Percentiles rank a stretch among this genome's conserved stretches.
Evolutionary conservation across 164 flowering plant species (phyloP).

Genomic region (Sedum album): DNA sequence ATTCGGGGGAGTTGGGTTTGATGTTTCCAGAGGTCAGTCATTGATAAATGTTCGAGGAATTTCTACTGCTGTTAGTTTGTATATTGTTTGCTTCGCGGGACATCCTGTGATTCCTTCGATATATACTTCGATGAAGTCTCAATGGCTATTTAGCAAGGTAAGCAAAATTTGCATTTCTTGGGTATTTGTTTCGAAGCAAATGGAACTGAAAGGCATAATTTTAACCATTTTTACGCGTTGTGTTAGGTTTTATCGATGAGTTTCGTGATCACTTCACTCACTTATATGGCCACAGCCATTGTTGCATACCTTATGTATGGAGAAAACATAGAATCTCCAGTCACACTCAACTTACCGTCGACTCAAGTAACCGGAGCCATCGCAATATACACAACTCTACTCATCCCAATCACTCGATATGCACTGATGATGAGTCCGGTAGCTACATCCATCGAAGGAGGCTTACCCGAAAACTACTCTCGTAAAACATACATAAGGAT

Average conservation of each 20-base stretch:
- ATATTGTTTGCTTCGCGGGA: constrained; percentile 21
- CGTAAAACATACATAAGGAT: constrained; percentile 2
- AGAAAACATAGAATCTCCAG: constrained; percentile 13
- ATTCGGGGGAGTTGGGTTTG: constrained; percentile 23
- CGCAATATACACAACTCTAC: constrained; percentile 19
- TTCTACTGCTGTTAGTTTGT: constrained; percentile 25
- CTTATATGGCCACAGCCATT: constrained; percentile 15
- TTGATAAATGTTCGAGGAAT: constrained; percentile 18
- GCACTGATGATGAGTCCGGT: constrained; percentile 21
- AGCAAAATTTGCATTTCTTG: background rate
- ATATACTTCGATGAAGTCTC: constrained; percentile 13
- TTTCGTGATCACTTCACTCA: constrained; percentile 14
- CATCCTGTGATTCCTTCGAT: constrained; percentile 18
- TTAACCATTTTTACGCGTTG: background rate
- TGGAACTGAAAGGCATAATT: background rate
- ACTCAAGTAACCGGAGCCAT: constrained; percentile 3
- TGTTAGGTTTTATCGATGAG: constrained; percentile 20
- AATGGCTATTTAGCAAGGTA: constrained; percentile 12
- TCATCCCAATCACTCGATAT: constrained; percentile 14
- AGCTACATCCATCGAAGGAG: constrained; percentile 16
- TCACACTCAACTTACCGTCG: constrained; percentile 17
- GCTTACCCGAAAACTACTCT: constrained; percentile 6
- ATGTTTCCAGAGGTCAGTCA: constrained; percentile 11
- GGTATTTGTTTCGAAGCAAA: too few species aligned
- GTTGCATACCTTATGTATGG: constrained; percentile 24